Conservation (phyloP, 2,329 filamentous ascomycete species). For the Dactylellina drechsleri region DNA sequence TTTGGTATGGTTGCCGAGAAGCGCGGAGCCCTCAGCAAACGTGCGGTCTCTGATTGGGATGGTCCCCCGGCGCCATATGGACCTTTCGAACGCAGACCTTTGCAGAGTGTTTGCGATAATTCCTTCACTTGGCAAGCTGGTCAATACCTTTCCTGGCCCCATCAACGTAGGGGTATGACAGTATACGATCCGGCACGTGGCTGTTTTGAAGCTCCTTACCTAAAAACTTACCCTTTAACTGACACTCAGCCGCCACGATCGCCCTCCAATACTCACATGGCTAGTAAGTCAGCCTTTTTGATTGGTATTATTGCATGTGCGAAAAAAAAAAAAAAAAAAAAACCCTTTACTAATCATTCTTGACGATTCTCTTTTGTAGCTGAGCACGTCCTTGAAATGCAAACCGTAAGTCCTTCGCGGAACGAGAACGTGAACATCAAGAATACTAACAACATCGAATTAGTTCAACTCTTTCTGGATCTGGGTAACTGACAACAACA, state of each 20-base stretch:
- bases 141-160: conserved; percentile 11
- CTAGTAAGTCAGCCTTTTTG: conserved; percentile 16
- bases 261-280: conserved; percentile 12
- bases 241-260: conserved; percentile 15
- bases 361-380: not conserved
- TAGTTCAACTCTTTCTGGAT: conserved; percentile 33
- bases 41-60: conserved; percentile 31
- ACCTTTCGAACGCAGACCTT: conserved; percentile 15
- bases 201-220: conserved; percentile 29
- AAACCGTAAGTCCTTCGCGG: not conserved
- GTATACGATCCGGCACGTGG: conserved; percentile 25
- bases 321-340: not conserved
- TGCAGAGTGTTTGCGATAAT: not conserved
- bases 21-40: conserved; percentile 20
- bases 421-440: conserved; percentile 11
- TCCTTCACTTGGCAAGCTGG: conserved; percentile 19
- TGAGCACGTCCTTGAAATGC: not conserved
- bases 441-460: conserved; percentile 17
- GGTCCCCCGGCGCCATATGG: conserved; percentile 14
- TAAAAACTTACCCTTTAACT: conserved; percentile 27
- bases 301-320: not conserved
- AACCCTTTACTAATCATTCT: not conserved
- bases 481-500: conserved; percentile 30
- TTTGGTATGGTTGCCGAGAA: conserved; percentile 27
- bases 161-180: conserved; percentile 35